These are phyloP conservation scores for Handroanthus guayacan DNA, from an alignment of 257 asterid genomes.

Conservation along the genomic window DNA sequence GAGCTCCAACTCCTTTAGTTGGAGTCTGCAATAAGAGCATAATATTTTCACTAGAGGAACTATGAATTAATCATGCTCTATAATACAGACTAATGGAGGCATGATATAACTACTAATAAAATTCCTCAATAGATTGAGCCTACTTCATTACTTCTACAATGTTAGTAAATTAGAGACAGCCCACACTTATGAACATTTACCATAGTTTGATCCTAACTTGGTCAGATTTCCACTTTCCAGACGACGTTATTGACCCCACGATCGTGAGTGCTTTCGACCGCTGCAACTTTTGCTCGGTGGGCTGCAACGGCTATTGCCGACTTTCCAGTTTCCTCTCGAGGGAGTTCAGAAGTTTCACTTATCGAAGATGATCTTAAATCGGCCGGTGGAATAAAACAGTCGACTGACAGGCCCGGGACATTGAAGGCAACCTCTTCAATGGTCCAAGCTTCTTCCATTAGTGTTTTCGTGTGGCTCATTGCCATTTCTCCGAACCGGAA, in stretches of 20 bases:
- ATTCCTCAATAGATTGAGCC: slow-evolving; percentile 36
- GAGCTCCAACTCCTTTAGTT: slow-evolving; percentile 54
- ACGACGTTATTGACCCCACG: slow-evolving; percentile 43
- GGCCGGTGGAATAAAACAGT: slow-evolving; percentile 86
- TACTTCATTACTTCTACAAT: slow-evolving; percentile 36
- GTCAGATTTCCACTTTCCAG: slow-evolving; percentile 65
- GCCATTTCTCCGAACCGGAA: slow-evolving; percentile 88
- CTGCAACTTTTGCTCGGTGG: slow-evolving; percentile 61
- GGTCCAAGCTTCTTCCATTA: slow-evolving; percentile 95
- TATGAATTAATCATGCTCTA: slow-evolving; percentile 35
- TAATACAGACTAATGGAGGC: slow-evolving; percentile 21
- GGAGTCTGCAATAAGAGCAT: slow-evolving; percentile 37
- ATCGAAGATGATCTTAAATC: slow-evolving; percentile 61
- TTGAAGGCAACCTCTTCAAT: slow-evolving; percentile 89
- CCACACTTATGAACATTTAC: slow-evolving; percentile 52
- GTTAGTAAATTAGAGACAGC: slow-evolving; percentile 51
- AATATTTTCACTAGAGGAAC: slow-evolving; percentile 30
- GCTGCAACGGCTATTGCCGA: slow-evolving; percentile 39
- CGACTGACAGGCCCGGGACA: slow-evolving; percentile 76
- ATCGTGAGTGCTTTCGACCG: slow-evolving; percentile 48
- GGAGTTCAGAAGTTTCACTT: slow-evolving; percentile 63
- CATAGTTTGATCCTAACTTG: slow-evolving; percentile 40
- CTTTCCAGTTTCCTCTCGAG: slow-evolving; percentile 55
- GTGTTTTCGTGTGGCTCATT: slow-evolving; percentile 85
- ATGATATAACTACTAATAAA: neutral